Evolutionary conservation across 306 rosid species (phyloP), one percentile per base, ranked within the genome.

Genomic region (Cucumis cinereus): DNA sequence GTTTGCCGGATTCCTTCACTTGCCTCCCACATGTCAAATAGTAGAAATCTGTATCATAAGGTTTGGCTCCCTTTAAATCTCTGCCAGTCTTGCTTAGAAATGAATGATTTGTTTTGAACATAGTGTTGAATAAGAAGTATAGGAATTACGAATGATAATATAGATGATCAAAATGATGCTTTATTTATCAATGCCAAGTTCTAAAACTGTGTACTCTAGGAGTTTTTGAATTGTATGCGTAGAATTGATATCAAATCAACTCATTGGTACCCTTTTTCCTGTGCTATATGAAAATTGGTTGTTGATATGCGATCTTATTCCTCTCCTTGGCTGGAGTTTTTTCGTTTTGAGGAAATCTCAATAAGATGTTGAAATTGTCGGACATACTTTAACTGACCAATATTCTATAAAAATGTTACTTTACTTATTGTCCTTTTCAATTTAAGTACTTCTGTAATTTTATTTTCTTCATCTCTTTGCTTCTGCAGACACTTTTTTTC

Each of bases 1-100:
- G 89, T 91, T 62, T 83, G 79, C 86, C 86, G 90, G 90, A 70
- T 94, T 17, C 96, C 95, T 64, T 78, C 92, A 52, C 89, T 94
- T 43, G 78, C 86, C 75, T 24, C 95, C 38, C 83, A 80, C 89
- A 70, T 90, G 88, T 84, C 83, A 4, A 85, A 84, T 74, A 89
- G 95, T 71, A 90, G 93, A 84, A 79, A 73, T 55, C 84, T 80
- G 69, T 77, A 87, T 75, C 88, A 80, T 81, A 94, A 86, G 96
- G 98, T 91, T 75, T 80, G 85, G 66, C 82, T 52, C 61, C 3
- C 56, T 36, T 26, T 69, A 47, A 14, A 68, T 50, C 13, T 52
- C 43, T 10, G 12, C 33, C 16, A n/a, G 58, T 45, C 13, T 70
- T 47, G 40, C 38, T 45, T 38, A 20, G 28, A 40, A 66, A n/a